Percentiles rank a stretch among this genome's conserved stretches.
These are phyloP conservation scores for Steccherinum ochraceum DNA, from an alignment of 768 basidiomycete species.

Conservation along the genomic window DNA sequence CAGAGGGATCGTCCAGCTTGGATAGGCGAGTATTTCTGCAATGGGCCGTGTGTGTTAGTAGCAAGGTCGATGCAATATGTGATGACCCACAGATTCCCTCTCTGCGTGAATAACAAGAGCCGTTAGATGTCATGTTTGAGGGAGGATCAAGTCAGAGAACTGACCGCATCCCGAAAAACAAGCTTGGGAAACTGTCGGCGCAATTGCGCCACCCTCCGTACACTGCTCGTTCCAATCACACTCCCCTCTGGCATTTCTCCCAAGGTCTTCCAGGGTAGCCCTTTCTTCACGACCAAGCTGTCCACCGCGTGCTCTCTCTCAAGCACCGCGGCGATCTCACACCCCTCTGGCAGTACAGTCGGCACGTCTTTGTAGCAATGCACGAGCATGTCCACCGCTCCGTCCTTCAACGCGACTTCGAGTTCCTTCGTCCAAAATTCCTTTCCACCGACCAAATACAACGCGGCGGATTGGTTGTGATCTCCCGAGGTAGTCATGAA, in stretches of 20 bases:
- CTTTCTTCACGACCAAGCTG: conserved; percentile 79
- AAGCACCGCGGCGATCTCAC: conserved; percentile 77
- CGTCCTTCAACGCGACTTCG: conserved; percentile 74
- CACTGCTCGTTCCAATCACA: conserved; percentile 91
- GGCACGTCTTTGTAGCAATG: conserved; percentile 94
- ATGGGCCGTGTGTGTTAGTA: background rate
- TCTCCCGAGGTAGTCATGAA: conserved; percentile 77
- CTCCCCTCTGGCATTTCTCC: conserved; percentile 83
- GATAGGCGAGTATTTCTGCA: conserved; percentile 80
- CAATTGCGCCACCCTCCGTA: conserved; percentile 87
- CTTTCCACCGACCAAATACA: conserved; percentile 89
- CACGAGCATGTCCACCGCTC: conserved; percentile 83
- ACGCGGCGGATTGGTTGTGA: conserved; percentile 79
- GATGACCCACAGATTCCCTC: conserved; percentile 75
- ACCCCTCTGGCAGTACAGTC: conserved; percentile 78
- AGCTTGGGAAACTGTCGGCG: conserved; percentile 70
- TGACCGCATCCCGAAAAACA: conserved; percentile 83
- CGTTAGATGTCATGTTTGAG: too few species aligned
- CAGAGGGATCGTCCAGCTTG: conserved; percentile 82
- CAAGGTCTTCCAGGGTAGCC: conserved; percentile 59
- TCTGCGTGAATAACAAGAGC: too few species aligned
- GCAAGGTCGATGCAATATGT: conserved; percentile 1
- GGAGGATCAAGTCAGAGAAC: too few species aligned
- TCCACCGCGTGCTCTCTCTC: conserved; percentile 88
- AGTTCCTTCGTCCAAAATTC: conserved; percentile 96